Evolutionary conservation across 2,329 filamentous ascomycete genomes (phyloP), one percentile per base, ranked within the genome.

Genomic region (Neopestalotiopsis clavispora): DNA sequence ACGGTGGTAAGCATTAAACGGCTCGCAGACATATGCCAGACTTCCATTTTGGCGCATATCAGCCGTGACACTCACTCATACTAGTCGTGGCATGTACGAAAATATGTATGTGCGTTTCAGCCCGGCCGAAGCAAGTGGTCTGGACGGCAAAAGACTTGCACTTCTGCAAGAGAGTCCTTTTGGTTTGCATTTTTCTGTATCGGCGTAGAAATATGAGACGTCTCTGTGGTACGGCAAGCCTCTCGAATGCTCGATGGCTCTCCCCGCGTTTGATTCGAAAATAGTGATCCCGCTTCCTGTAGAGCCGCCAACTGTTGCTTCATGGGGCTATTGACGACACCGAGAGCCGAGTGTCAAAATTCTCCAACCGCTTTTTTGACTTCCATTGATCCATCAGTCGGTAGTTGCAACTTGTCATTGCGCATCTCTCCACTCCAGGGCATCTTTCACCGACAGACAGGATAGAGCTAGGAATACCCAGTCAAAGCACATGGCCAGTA

Each of bases 371-470:
- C n/a, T 52, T 17, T 52, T 52, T 9, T 40, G 12, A 34, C 30
- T 14, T 34, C 7, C 34, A 13, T 42, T 2, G 34, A 20, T 17
- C n/a, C 10, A 34, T 30, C 17, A 62, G 32, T 40, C 59, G 59
- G 59, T 62, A 62, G 59, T 62, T 62, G 23, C 23, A 28, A 28
- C 23, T 28, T 28, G 59, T 40, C 30, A 40, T 30, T 42, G 49
- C 32, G 40, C 59, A 63, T 28, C 23, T n/a, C 34, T 40, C 66
- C 56, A 59, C 66, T 40, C 62, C 58, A 63, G 66, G 45, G 45
- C 60, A 63, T 40, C 42, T n/a, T 57, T 40, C 66, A 67, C 66
- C 66, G 66, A 67, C 66, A 56, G 66, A 63, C 30, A 38, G 59
- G 58, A 63, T n/a, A 20, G 42, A 52, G 10, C 66, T 42, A 63